These are phyloP conservation scores for Penicillium goetzii DNA, from an alignment of 495 filamentous ascomycete genomes.

Conservation along the genomic window DNA sequence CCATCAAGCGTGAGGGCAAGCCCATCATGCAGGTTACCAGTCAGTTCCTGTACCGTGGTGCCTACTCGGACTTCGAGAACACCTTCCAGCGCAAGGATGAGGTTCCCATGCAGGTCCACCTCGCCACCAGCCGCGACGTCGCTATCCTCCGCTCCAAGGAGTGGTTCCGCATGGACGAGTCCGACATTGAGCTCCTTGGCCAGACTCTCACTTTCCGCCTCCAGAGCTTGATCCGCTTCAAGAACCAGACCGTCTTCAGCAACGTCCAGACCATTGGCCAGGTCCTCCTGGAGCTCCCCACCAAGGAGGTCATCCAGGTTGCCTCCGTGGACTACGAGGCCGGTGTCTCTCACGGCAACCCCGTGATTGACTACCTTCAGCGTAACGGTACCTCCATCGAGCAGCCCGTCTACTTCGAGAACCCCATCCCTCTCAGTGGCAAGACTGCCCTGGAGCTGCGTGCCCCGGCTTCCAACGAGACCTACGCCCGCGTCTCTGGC, in stretches of 20 bases:
- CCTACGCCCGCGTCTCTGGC: constrained; percentile 94
- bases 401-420: constrained; percentile 96
- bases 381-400: constrained; percentile 91
- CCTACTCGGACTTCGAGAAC: constrained; percentile 92
- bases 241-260: constrained; percentile 92
- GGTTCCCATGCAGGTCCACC: constrained; percentile 91
- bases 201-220: constrained; percentile 97
- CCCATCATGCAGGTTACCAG: constrained; percentile 99
- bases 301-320: constrained; percentile 95
- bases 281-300: constrained; percentile 92
- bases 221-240: constrained; percentile 86
- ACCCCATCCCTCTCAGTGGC: constrained; percentile 91
- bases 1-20: constrained; percentile 81
- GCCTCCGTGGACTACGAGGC: constrained; percentile 94
- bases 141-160: constrained; percentile 94
- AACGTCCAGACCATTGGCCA: constrained; percentile 90
- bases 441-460: constrained; percentile 84
- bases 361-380: constrained; percentile 93
- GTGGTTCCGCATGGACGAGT: constrained; percentile 87
- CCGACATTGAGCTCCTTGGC: constrained; percentile 79
- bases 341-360: constrained; percentile 88
- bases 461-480: constrained; percentile 96
- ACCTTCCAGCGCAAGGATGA: constrained; percentile 98
- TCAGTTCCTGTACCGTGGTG: constrained; percentile 94
- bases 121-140: constrained; percentile 84